Conservation (phyloP, 2,329 filamentous ascomycete species). For the Epicoccum sorghinum region DNA sequence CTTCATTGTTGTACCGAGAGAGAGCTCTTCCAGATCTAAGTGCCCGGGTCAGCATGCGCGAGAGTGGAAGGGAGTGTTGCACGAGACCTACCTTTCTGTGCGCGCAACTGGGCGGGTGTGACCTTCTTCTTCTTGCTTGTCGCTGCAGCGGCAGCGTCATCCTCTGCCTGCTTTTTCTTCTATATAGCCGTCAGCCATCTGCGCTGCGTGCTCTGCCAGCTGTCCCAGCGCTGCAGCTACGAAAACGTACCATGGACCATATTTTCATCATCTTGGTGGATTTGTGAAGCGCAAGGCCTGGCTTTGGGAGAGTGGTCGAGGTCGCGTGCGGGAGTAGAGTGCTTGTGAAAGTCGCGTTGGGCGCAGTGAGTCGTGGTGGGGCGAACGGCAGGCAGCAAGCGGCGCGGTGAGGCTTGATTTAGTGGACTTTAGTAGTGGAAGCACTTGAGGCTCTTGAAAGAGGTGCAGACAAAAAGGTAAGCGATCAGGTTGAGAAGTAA, state of each 20-base stretch:
- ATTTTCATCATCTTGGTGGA: slow-evolving; percentile 89
- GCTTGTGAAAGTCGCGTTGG: slow-evolving; percentile 16
- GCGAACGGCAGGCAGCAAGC: slow-evolving; percentile 16
- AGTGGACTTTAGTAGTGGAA: background rate
- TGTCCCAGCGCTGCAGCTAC: background rate
- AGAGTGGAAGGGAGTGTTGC: too few relatives aligned
- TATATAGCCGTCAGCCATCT: slow-evolving; percentile 51
- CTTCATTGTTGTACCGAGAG: slow-evolving; percentile 78
- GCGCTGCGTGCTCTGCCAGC: background rate
- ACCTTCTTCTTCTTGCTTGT: slow-evolving; percentile 97
- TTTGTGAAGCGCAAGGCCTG: slow-evolving; percentile 20
- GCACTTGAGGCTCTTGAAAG: background rate
- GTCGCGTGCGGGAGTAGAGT: slow-evolving; percentile 25
- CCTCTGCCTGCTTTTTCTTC: slow-evolving; percentile 92
- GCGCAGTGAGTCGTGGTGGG: slow-evolving; percentile 22
- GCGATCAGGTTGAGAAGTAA: background rate
- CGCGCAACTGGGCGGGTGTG: slow-evolving; percentile 90
- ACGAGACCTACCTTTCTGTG: slow-evolving; percentile 81
- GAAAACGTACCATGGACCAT: slow-evolving; percentile 86
- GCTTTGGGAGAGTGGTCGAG: slow-evolving; percentile 5
- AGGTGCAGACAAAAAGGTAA: background rate
- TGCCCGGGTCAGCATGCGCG: background rate
- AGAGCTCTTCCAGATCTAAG: slow-evolving; percentile 79
- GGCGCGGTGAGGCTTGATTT: slow-evolving; percentile 8
- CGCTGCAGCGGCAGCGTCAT: slow-evolving; percentile 81